Evolutionary conservation across 2,329 filamentous ascomycete genomes (phyloP).

Genomic region (Colletotrichum sp.): DNA sequence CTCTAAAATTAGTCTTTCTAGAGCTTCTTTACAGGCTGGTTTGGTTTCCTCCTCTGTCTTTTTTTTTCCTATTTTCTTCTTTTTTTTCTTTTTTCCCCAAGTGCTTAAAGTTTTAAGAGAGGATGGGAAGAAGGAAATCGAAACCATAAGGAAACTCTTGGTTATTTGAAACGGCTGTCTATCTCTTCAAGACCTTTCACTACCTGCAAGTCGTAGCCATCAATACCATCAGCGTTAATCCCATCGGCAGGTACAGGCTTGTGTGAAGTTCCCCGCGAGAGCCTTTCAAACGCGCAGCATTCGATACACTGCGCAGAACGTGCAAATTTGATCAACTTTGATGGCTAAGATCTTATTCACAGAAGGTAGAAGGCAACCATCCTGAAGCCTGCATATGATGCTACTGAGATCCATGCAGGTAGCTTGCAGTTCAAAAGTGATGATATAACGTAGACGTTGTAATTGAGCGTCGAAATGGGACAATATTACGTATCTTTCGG

Average conservation of each 20-base stretch:
- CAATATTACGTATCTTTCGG: no score
- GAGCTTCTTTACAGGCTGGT: no score
- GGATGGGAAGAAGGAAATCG: fast-evolving
- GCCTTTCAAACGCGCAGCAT: not conserved
- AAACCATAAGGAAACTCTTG: not conserved
- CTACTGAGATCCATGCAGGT: not conserved
- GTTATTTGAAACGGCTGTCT: no score
- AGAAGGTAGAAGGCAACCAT: not conserved
- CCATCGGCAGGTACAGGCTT: not conserved
- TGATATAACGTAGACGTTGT: no score
- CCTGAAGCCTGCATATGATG: not conserved
- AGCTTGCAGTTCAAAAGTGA: not conserved
- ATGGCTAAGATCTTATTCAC: not conserved
- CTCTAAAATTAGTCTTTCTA: no score
- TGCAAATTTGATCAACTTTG: not conserved
- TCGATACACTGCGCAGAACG: fast-evolving
- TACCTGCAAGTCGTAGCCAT: not conserved
- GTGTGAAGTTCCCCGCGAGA: not conserved
- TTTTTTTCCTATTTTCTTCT: no score
- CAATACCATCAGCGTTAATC: fast-evolving
- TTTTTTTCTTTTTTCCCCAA: no score
- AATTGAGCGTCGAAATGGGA: no score
- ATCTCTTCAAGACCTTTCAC: not conserved
- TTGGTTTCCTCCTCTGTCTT: no score
- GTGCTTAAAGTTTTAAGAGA: not conserved